Evolutionary conservation across 176 grass and related monocot species (phyloP).

Genomic region (Echinochloa phyllopogon): DNA sequence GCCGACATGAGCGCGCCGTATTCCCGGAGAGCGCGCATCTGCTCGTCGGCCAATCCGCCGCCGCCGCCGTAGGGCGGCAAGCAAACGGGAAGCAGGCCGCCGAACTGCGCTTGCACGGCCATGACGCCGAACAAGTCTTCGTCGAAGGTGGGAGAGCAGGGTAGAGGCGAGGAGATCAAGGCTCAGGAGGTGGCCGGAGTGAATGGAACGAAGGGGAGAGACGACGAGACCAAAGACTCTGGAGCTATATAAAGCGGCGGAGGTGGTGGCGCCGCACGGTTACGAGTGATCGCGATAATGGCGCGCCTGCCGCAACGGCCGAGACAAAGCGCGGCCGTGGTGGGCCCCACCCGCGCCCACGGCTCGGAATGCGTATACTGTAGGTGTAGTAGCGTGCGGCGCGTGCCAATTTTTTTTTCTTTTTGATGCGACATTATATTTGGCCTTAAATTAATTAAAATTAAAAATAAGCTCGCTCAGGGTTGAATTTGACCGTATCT

Average conservation of each 20-base stretch:
- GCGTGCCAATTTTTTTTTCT: too few relatives aligned
- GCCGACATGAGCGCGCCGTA: not conserved
- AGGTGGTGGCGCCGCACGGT: not conserved
- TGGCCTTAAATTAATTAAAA: too few relatives aligned
- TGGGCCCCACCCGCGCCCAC: not conserved
- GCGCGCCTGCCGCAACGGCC: conserved; percentile 19
- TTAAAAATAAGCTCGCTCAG: not conserved
- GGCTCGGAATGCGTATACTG: too few relatives aligned
- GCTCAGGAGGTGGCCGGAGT: too few relatives aligned
- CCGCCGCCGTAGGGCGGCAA: not conserved
- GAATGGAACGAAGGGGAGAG: not conserved
- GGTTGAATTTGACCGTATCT: not conserved
- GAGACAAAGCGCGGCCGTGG: conserved; percentile 8
- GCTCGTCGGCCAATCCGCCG: not conserved
- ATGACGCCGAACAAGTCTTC: not conserved
- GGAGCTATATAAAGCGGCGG: not conserved
- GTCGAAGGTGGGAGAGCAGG: too few relatives aligned
- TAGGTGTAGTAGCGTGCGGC: too few relatives aligned
- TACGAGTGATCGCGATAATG: not conserved
- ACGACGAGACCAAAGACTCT: too few relatives aligned
- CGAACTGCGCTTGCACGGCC: conserved; percentile 54
- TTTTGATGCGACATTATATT: not conserved
- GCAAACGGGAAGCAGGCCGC: not conserved
- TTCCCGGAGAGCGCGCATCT: not conserved
- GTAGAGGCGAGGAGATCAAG: not conserved